Conservation (phyloP, 2,329 filamentous ascomycete genomes). For the Pyrenophora seminiperda region DNA sequence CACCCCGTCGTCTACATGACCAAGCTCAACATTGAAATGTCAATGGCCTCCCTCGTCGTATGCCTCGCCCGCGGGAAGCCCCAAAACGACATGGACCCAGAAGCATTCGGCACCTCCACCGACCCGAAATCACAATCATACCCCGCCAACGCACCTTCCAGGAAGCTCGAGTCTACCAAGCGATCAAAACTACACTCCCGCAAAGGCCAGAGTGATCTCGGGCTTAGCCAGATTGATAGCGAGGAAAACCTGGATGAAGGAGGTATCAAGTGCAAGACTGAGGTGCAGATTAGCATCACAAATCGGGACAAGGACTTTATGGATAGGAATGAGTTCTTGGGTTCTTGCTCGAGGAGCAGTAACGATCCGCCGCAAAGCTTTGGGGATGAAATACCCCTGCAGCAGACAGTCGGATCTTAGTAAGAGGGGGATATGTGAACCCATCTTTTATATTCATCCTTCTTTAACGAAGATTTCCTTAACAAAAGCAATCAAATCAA, state of each 20-base stretch:
- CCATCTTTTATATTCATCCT: too few relatives aligned
- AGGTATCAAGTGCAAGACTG: slow-evolving; percentile 34
- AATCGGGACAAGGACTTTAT: slow-evolving; percentile 6
- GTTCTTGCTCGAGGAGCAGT: slow-evolving; percentile 24
- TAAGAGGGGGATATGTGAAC: too few relatives aligned
- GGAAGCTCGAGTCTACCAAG: slow-evolving; percentile 19
- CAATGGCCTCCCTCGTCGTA: slow-evolving; percentile 51
- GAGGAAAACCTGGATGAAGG: slow-evolving; percentile 26
- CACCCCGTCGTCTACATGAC: slow-evolving; percentile 52
- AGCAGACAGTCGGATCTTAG: slow-evolving; percentile 19
- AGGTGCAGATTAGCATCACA: slow-evolving; percentile 8
- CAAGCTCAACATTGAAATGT: slow-evolving; percentile 54
- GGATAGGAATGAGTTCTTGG: slow-evolving; percentile 8
- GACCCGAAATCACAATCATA: slow-evolving; percentile 22
- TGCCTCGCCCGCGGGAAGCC: slow-evolving; percentile 40
- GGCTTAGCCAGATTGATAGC: slow-evolving; percentile 27
- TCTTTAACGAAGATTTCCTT: too few relatives aligned
- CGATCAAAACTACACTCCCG: slow-evolving; percentile 4
- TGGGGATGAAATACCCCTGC: slow-evolving; percentile 36
- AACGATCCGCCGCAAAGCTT: slow-evolving; percentile 28
- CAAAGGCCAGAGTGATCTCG: slow-evolving; percentile 6
- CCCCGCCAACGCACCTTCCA: slow-evolving; percentile 14
- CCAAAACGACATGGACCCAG: slow-evolving; percentile 35
- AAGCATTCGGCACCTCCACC: slow-evolving; percentile 25
- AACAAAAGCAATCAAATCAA: too few relatives aligned